Percentiles rank a stretch among this genome's conserved stretches.
These are phyloP conservation scores for Pyricularia pennisetigena DNA, from an alignment of 2,329 filamentous ascomycete species.

Conservation along the genomic window DNA sequence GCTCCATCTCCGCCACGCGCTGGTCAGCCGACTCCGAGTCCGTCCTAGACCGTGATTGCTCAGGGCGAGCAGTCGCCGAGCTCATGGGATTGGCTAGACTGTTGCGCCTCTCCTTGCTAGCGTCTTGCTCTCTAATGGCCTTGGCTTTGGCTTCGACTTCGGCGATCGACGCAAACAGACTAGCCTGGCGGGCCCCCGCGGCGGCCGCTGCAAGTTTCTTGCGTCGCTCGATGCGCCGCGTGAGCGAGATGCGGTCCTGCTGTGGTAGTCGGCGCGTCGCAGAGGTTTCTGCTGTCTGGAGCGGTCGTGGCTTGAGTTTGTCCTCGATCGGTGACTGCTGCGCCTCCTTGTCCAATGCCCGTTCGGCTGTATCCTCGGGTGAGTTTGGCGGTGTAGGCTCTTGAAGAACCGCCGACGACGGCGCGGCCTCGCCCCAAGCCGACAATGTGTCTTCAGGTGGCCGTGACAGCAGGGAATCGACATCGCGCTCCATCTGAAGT, in stretches of 20 bases:
- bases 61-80: neutral
- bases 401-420: neutral
- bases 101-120: neutral
- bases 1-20: conserved; percentile 4
- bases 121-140: neutral
- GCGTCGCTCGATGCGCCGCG: conserved; percentile 5
- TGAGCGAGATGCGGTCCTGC: conserved; percentile 4
- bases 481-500: neutral
- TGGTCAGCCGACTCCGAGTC: neutral
- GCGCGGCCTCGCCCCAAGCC: neutral
- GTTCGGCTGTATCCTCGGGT: neutral
- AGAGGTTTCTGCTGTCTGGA: neutral
- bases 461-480: neutral
- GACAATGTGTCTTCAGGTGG: neutral
- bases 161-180: conserved; percentile 2
- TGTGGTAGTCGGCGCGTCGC: neutral
- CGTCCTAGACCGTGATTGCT: neutral
- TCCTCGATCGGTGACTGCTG: neutral
- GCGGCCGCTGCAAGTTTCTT: conserved; percentile 3
- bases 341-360: neutral
- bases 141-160: neutral
- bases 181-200: conserved; percentile 1
- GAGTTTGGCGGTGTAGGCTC: conserved; percentile 3
- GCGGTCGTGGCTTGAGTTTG: neutral
- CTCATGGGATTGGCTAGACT: neutral